Evolutionary conservation across 31 red algal genomes (phyloP).

Genomic region (Porphyra umbilicalis): DNA sequence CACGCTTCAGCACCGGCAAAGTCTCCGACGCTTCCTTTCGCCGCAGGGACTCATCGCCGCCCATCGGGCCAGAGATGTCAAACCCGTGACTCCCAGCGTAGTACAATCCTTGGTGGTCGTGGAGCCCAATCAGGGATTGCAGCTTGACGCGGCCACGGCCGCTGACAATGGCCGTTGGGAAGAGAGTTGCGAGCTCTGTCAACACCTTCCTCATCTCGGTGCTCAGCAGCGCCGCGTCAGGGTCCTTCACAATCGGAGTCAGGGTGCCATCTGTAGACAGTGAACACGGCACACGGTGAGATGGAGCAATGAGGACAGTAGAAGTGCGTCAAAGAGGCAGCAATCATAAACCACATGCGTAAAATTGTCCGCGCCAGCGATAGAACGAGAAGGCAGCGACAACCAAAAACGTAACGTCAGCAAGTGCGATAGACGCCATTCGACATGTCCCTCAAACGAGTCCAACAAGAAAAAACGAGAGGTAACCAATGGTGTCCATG

Average conservation of each 20-base stretch:
- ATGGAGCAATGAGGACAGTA: background rate
- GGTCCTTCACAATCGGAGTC: slow-evolving; percentile 75
- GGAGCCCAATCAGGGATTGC: slow-evolving; percentile 38
- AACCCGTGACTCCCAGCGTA: slow-evolving; percentile 89
- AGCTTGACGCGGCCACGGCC: slow-evolving; percentile 63
- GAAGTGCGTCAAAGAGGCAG: too few species aligned
- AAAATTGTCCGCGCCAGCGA: too few species aligned
- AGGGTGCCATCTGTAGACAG: slow-evolving; percentile 61
- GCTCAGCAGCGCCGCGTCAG: slow-evolving; percentile 41
- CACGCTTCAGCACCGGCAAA: slow-evolving; percentile 36
- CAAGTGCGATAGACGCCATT: too few species aligned
- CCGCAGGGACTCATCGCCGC: slow-evolving; percentile 18
- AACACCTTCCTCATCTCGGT: slow-evolving; percentile 32
- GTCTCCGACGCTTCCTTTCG: slow-evolving; percentile 21
- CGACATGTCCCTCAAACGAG: too few species aligned
- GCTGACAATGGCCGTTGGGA: slow-evolving; percentile 66
- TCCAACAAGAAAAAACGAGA: too few species aligned
- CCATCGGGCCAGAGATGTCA: slow-evolving; percentile 57
- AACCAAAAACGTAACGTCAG: too few species aligned
- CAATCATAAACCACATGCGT: too few species aligned
- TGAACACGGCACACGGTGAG: background rate
- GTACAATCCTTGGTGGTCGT: slow-evolving; percentile 17
- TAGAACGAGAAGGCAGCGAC: too few species aligned
- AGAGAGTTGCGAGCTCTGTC: slow-evolving; percentile 16
- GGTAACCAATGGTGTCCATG: too few species aligned